A percentile compares a stretch with the other conserved stretches of the same genome.
Evolutionary conservation across 805 yeast genomes (phyloP).

Genomic region (Cyberlindnera mrakii): DNA sequence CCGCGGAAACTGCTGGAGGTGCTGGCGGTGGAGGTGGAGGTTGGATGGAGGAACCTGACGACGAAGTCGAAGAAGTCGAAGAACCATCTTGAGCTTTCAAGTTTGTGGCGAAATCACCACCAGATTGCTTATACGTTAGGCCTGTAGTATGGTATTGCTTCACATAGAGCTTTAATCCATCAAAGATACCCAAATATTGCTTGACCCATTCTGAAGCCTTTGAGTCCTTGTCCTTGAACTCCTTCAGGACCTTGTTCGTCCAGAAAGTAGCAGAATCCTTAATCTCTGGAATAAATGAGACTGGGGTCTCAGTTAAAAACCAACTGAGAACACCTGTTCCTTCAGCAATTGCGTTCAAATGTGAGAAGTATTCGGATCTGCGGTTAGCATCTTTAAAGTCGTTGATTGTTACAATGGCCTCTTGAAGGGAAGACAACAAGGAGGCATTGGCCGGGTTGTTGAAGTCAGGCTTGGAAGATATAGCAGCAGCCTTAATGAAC

Average conservation of each 20-base stretch:
- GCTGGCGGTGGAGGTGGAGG: conserved; percentile 33
- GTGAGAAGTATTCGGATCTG: conserved; percentile 55
- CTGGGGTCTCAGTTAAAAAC: conserved; percentile 75
- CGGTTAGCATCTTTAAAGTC: conserved; percentile 73
- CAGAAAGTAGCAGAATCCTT: conserved; percentile 92
- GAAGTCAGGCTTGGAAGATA: conserved; percentile 59
- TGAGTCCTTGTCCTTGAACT: conserved; percentile 65
- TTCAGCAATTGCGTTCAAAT: conserved; percentile 79
- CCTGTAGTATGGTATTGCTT: conserved; percentile 81
- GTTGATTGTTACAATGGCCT: conserved; percentile 48
- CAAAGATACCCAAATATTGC: conserved; percentile 54
- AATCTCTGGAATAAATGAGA: conserved; percentile 70
- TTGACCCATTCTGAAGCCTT: conserved; percentile 80
- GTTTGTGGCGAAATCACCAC: conserved; percentile 51
- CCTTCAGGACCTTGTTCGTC: conserved; percentile 86
- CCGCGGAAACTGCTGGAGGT: conserved; percentile 23
- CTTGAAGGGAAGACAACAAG: conserved; percentile 65
- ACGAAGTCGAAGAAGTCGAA: conserved; percentile 28
- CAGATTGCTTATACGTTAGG: conserved; percentile 68
- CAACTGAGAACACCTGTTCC: conserved; percentile 90
- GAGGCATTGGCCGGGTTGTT: conserved; percentile 47
- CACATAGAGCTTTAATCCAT: conserved; percentile 63
- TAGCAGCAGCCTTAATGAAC: conserved; percentile 53
- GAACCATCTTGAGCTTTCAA: conserved; percentile 25
- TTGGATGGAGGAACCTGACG: conserved; percentile 28